Evolutionary conservation across 495 filamentous ascomycete species (phyloP), one percentile per base, ranked within the genome.

Genomic region (Letharia columbiana): DNA sequence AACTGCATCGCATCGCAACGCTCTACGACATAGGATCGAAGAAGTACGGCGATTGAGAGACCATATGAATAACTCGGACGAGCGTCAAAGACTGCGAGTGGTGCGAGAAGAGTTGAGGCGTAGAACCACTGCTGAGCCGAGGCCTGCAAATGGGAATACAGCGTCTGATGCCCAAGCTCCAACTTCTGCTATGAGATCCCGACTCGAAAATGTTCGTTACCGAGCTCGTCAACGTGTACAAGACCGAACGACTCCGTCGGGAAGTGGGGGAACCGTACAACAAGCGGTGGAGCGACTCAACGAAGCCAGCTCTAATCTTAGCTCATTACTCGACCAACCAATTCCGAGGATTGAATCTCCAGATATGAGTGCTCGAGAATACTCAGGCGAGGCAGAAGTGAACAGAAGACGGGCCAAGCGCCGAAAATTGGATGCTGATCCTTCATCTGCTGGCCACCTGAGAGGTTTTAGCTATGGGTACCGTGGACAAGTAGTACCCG

Each of bases 401-500:
- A 74, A 82, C 60, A 78, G 75, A 65, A 81, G 81, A 63, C 76
- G 84, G 57, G 69, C 75, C 60, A 96, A 96, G 74, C 84, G 91
- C 45, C 83, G 90, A 64, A 92, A 91, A 76, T 72, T 93, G 42
- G 88, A 91, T 59, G 76, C 83, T 9, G 88, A 91, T 62, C 79
- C 78, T 64, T 69, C 78, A 15, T 72, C 76, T 11, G 75, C 82
- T 44, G 80, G 79, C 18, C 61, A 64, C 23, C 79, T 83, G 33
- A 79, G 79, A 59, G 83, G 81, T 7, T 87, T 92, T 62, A 84
- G 82, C 63, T 96, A 96, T 68, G 92, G 91, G 3, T 84, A 86
- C 69, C 89, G 85, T 72, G 92, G 92, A 23, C 91, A 96, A 72
- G 87, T 92, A 9, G 88, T 92, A 44, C 83, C 91, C 1, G 91